These are phyloP conservation scores for Cryphonectria naterciae DNA, from an alignment of 2,329 filamentous ascomycete genomes.

Conservation along the genomic window DNA sequence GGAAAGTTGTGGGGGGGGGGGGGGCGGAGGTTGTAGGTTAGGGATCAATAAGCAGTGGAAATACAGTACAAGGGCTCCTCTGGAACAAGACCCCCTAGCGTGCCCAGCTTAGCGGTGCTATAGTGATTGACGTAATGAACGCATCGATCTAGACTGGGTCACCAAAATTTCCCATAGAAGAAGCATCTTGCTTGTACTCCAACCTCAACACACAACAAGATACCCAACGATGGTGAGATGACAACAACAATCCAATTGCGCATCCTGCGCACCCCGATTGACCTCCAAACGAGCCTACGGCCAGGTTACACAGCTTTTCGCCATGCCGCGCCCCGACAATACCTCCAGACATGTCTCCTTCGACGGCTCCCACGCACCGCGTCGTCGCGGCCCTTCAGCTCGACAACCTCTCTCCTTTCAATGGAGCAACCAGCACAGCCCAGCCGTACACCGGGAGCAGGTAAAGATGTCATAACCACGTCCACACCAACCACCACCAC, in stretches of 20 bases:
- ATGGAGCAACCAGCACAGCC: neutral
- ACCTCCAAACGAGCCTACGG: neutral
- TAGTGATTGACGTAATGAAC: slow-evolving; percentile 29
- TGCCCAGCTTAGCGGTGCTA: neutral
- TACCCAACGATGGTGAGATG: slow-evolving; percentile 30
- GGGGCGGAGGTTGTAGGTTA: too few relatives aligned
- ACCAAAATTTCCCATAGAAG: slow-evolving; percentile 15
- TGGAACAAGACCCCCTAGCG: slow-evolving; percentile 9
- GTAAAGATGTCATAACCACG: neutral
- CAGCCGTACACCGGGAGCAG: neutral
- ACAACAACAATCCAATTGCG: slow-evolving; percentile 30
- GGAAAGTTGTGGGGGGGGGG: too few relatives aligned
- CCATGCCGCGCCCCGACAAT: slow-evolving; percentile 1
- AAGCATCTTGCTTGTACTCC: neutral
- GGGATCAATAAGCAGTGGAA: too few relatives aligned
- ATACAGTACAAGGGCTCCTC: slow-evolving; percentile 1
- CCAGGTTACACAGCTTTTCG: neutral
- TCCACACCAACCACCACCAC: neutral
- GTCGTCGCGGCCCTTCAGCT: neutral
- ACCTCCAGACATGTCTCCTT: neutral
- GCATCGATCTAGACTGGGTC: neutral
- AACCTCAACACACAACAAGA: neutral
- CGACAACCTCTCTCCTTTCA: slow-evolving; percentile 8
- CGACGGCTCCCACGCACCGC: neutral
- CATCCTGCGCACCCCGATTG: slow-evolving; percentile 28